These are phyloP conservation scores for Xylaria sp. DNA, from an alignment of 2,329 filamentous ascomycete genomes.

Conservation along the genomic window DNA sequence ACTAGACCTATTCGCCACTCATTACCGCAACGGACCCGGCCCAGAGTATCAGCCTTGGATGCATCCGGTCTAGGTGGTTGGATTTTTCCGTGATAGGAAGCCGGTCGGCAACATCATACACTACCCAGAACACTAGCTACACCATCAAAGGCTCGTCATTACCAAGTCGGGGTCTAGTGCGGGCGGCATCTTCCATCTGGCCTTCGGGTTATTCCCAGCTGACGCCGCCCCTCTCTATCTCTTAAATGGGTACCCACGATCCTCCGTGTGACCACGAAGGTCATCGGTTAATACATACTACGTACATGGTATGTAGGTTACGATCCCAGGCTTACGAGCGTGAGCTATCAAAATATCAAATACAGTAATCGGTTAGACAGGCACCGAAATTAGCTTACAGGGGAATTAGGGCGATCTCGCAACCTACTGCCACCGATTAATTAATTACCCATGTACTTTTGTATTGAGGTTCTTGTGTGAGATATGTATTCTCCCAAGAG, in stretches of 20 bases:
- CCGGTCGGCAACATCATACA: slow-evolving; percentile 7
- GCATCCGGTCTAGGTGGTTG: slow-evolving; percentile 7
- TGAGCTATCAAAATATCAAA: slow-evolving; percentile 24
- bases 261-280: slow-evolving; percentile 5
- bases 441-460: neutral
- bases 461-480: neutral
- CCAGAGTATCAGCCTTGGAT: slow-evolving; percentile 14
- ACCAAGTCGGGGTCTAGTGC: slow-evolving; percentile 10
- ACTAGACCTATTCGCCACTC: slow-evolving; percentile 10
- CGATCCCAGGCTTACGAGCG: slow-evolving; percentile 17
- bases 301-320: neutral
- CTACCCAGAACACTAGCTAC: neutral
- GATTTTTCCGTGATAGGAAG: slow-evolving; percentile 9
- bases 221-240: neutral
- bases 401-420: slow-evolving; percentile 25
- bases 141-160: neutral
- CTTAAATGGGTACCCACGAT: slow-evolving; percentile 2
- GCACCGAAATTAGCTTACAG: slow-evolving; percentile 33
- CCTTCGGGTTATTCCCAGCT: slow-evolving; percentile 14
- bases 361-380: slow-evolving; percentile 34
- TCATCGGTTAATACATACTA: neutral
- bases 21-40: slow-evolving; percentile 12
- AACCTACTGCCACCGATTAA: slow-evolving; percentile 5
- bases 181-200: slow-evolving; percentile 20
- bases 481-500: neutral